Conservation (phyloP, 306 rosid species). For the Fagus crenata region DNA sequence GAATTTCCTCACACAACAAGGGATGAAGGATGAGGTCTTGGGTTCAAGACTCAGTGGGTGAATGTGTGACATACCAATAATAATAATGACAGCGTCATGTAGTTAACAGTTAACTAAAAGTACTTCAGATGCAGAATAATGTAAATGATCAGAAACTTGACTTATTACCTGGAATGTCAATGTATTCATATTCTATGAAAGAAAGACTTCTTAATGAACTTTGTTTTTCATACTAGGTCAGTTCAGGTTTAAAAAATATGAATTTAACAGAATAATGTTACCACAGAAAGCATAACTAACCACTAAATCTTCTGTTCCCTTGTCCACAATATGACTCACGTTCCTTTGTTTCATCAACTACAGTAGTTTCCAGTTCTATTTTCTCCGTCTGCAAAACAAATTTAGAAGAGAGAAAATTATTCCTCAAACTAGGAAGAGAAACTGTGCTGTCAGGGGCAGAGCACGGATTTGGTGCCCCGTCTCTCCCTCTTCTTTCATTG, state of each 20-base stretch:
- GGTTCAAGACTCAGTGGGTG: too few relatives aligned
- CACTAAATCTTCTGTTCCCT: slow-evolving; percentile 90
- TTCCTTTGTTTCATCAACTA: slow-evolving; percentile 98
- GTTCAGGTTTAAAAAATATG: neutral
- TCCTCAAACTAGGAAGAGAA: slow-evolving; percentile 9
- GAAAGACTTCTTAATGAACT: neutral
- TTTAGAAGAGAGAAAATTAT: slow-evolving; percentile 24
- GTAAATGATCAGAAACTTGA: neutral
- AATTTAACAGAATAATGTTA: neutral
- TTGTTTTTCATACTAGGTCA: neutral
- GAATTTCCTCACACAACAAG: too few relatives aligned
- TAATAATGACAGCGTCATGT: too few relatives aligned
- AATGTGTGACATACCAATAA: too few relatives aligned
- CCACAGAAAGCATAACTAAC: slow-evolving; percentile 50
- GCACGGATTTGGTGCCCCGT: neutral
- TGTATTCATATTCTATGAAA: slow-evolving; percentile 10
- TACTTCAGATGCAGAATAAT: neutral
- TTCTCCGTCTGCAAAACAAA: slow-evolving; percentile 72
- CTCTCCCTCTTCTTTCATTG: too few relatives aligned
- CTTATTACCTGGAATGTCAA: neutral
- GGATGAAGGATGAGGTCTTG: too few relatives aligned
- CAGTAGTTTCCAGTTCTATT: slow-evolving; percentile 97
- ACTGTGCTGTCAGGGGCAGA: neutral
- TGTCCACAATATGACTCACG: slow-evolving; percentile 91
- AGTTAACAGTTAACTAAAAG: neutral